These are phyloP conservation scores for Cadophora luteo-olivacea DNA, from an alignment of 2,329 filamentous ascomycete species.

Conservation along the genomic window DNA sequence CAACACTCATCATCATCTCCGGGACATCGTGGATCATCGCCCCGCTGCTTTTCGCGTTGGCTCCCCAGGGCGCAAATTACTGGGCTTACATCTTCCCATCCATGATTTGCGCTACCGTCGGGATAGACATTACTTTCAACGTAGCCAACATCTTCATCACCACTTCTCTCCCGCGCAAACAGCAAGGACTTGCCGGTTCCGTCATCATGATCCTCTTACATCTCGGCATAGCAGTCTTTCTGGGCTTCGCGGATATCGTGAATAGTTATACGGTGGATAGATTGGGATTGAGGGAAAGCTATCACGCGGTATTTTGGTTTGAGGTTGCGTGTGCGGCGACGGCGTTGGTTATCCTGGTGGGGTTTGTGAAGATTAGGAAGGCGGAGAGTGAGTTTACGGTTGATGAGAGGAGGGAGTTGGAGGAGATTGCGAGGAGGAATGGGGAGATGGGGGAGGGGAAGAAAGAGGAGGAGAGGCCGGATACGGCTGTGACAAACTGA, in stretches of 20 bases:
- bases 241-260: constrained; percentile 73
- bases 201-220: constrained; percentile 75
- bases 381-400: constrained; percentile 63
- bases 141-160: constrained; percentile 81
- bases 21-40: constrained; percentile 58
- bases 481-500: not conserved
- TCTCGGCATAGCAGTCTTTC: constrained; percentile 73
- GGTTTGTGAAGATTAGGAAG: constrained; percentile 58
- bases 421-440: constrained; percentile 20
- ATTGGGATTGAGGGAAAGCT: constrained; percentile 57
- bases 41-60: constrained; percentile 60
- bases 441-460: not conserved
- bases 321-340: constrained; percentile 61
- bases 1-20: constrained; percentile 58
- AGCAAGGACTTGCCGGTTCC: constrained; percentile 75
- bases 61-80: constrained; percentile 49
- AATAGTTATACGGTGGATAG: constrained; percentile 49
- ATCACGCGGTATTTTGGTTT: constrained; percentile 72
- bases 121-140: constrained; percentile 78
- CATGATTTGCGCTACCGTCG: constrained; percentile 73
- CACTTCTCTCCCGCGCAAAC: constrained; percentile 67
- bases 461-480: constrained; percentile 11
- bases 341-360: constrained; percentile 56
- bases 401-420: constrained; percentile 55
- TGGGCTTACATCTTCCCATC: constrained; percentile 78